Evolutionary conservation across 1,139 yeast species (phyloP).

Genomic region (Debaryomyces psychrophilus): DNA sequence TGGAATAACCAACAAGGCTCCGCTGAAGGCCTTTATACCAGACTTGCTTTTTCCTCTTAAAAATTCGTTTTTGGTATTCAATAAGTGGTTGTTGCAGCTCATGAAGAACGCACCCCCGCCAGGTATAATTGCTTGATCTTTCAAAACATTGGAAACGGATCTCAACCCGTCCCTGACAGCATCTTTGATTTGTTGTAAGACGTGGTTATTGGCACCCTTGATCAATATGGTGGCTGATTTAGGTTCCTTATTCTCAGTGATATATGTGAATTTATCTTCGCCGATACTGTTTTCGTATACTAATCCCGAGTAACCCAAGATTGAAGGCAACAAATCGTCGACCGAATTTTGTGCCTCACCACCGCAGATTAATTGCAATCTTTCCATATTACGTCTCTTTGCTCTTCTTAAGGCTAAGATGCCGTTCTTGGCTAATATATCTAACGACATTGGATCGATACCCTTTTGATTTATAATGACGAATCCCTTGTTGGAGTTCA

Average conservation of each 20-base stretch:
- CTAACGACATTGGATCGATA: slow-evolving; percentile 97
- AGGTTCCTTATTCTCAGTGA: slow-evolving; percentile 90
- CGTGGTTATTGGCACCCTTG: slow-evolving; percentile 89
- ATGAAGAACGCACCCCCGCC: slow-evolving; percentile 98
- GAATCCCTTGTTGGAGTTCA: slow-evolving; percentile 74
- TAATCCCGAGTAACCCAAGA: slow-evolving; percentile 89
- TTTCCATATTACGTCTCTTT: slow-evolving; percentile 98
- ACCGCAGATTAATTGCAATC: slow-evolving; percentile 93
- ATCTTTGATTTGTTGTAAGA: slow-evolving; percentile 90
- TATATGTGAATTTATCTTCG: slow-evolving; percentile 95
- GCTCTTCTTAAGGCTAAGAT: slow-evolving; percentile 96
- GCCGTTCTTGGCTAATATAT: slow-evolving; percentile 88
- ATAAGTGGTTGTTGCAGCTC: slow-evolving; percentile 73
- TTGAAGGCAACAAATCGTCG: slow-evolving; percentile 82
- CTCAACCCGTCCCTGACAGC: slow-evolving; percentile 97
- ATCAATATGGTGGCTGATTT: slow-evolving; percentile 89
- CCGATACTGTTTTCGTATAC: slow-evolving; percentile 94
- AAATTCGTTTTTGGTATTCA: slow-evolving; percentile 49
- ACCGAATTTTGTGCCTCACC: slow-evolving; percentile 98
- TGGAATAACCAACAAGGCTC: slow-evolving; percentile 87
- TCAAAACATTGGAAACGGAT: slow-evolving; percentile 88
- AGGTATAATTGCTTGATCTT: slow-evolving; percentile 84
- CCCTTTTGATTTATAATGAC: slow-evolving; percentile 98
- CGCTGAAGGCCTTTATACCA: slow-evolving; percentile 92
- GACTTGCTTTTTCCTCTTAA: slow-evolving; percentile 88